Conservation (phyloP, 805 yeast species). For the Starmerella ratchasimensis region DNA sequence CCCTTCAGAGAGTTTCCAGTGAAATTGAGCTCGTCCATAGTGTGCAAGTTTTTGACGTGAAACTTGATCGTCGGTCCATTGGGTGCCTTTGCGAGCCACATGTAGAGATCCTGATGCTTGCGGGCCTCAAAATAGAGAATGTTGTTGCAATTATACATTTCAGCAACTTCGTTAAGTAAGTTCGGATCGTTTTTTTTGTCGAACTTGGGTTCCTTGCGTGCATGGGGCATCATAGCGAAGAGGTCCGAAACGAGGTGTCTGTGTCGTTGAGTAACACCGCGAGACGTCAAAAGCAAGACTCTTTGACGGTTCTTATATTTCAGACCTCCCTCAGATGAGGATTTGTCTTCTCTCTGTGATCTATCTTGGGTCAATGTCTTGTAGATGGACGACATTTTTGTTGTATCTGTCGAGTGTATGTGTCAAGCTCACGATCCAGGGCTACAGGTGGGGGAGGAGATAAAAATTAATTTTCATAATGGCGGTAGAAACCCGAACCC, state of each 20-base stretch:
- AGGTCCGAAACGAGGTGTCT: constrained; percentile 85
- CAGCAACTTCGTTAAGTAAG: constrained; percentile 91
- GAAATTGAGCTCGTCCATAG: constrained; percentile 88
- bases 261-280: constrained; percentile 90
- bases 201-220: constrained; percentile 89
- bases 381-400: constrained; percentile 68
- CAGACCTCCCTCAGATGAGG: neutral
- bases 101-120: constrained; percentile 85
- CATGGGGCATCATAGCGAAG: constrained; percentile 70
- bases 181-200: constrained; percentile 82
- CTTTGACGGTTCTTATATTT: constrained; percentile 70
- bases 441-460: neutral
- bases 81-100: constrained; percentile 94
- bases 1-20: constrained; percentile 94
- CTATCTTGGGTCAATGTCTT: constrained; percentile 44
- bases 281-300: constrained; percentile 74
- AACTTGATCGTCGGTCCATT: constrained; percentile 95
- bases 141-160: constrained; percentile 92
- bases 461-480: neutral
- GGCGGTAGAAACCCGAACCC: too few species aligned
- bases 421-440: neutral
- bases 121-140: constrained; percentile 88
- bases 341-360: constrained; percentile 16
- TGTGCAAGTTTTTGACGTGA: constrained; percentile 86
- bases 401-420: neutral